Base-by-base conservation (phyloP, 2,329 filamentous ascomycete genomes). In the Fragosphaeria purpurea region DNA sequence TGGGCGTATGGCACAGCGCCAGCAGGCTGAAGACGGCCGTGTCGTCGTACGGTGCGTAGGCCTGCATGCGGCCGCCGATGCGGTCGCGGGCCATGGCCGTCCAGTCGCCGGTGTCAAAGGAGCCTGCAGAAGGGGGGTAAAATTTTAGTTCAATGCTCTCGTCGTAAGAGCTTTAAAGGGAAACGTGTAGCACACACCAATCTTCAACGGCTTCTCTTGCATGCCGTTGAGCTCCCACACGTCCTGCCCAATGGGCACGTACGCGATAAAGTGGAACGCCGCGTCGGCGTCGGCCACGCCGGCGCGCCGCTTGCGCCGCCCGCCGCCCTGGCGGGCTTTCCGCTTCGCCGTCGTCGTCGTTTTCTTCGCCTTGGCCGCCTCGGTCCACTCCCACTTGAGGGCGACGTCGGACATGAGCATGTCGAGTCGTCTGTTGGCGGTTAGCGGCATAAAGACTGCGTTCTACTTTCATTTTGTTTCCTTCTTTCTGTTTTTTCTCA, bases 211-310 rank as follows among this genome's bases (percentile, higher is more conserved):
- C 56, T 82, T 79, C 41, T 71, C 71, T 69, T 97, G 91, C 57
- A 98, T 75, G 12, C 93, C 93, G 67, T 98, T 93, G 49, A 98
- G 78, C 70, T 98, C 93, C 74, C 96, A 98, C 50, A 98, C 76
- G 5, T 73, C 80, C 55, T 82, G 83, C 63, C 85, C 80, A 58
- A 95, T 76, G 47, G 83, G 79, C 10, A 88, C 90, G 69, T 98
- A 98, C 31, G 90, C 93, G 61, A 98, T 89, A 67, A 98, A 98
- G 71, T 98, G 93, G 69, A 95, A 98, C 31, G 91, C 87, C 61
- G 97, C 93, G 61, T 95, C 89, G 49, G 63, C 90, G 82, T 53
- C 48, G 10, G 44, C 44, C 31, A 38, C 41, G 13, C 7, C 34
- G 44, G 4, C 7, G 7, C 11, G 7, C 7, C 7, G 7, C 35